These are phyloP conservation scores for Prunus davidiana DNA, from an alignment of 306 rosid species.

Conservation along the genomic window DNA sequence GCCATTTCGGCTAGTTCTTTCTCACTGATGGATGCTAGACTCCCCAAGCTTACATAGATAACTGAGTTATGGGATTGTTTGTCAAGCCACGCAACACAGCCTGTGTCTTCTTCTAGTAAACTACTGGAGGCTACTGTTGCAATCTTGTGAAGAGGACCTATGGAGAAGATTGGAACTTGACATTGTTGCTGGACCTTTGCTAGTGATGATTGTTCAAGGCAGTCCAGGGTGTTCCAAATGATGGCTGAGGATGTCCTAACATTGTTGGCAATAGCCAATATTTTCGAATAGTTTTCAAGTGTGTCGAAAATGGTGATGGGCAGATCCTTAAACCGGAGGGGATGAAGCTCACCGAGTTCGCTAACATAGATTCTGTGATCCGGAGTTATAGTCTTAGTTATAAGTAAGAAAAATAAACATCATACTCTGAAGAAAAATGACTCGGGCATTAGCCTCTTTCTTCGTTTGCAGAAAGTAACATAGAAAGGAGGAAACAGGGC, in stretches of 20 bases:
- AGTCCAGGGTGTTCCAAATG: slow-evolving; percentile 39
- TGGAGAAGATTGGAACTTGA: slow-evolving; percentile 28
- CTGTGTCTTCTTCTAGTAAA: slow-evolving; percentile 17
- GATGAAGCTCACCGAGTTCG: slow-evolving; percentile 30
- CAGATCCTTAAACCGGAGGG: slow-evolving; percentile 52
- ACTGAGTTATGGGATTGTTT: slow-evolving; percentile 20
- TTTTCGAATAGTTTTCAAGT: not conserved
- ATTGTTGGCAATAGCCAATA: not conserved
- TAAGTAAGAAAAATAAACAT: not conserved
- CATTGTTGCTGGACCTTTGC: slow-evolving; percentile 12
- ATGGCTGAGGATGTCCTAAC: slow-evolving; percentile 34
- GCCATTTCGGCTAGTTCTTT: slow-evolving; percentile 45
- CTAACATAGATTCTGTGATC: slow-evolving; percentile 22
- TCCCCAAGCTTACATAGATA: slow-evolving; percentile 44
- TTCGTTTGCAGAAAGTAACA: too few species aligned
- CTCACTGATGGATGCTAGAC: slow-evolving; percentile 39
- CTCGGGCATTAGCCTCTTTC: too few species aligned
- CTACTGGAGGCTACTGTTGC: slow-evolving; percentile 9
- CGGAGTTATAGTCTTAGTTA: not conserved
- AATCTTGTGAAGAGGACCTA: slow-evolving; percentile 50
- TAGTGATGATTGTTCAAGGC: slow-evolving; percentile 33
- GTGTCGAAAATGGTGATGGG: slow-evolving; percentile 20
- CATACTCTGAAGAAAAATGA: too few species aligned
- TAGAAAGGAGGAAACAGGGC: not conserved
- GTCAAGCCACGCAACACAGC: slow-evolving; percentile 29